Conservation (phyloP, 2,329 filamentous ascomycete species). For the Podosphaera leucotricha region DNA sequence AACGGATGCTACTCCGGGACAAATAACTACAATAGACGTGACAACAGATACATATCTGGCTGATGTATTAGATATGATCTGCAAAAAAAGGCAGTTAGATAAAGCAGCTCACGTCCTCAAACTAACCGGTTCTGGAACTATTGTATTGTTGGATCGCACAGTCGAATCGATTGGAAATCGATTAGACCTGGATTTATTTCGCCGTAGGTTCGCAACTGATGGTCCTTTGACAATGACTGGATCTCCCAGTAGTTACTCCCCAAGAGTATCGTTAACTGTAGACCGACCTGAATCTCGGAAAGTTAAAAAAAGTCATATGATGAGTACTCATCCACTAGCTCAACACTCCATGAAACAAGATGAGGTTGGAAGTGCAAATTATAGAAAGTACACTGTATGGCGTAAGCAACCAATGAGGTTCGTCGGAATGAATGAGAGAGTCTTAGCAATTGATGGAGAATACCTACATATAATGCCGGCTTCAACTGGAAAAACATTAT, state of each 20-base stretch:
- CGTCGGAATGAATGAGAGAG: constrained; percentile 49
- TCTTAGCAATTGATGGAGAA: constrained; percentile 61
- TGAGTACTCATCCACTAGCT: constrained; percentile 41
- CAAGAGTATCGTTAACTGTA: constrained; percentile 31
- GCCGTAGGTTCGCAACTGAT: constrained; percentile 53
- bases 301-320: constrained; percentile 28
- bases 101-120: constrained; percentile 61
- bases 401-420: constrained; percentile 67
- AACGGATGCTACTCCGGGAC: constrained; percentile 46
- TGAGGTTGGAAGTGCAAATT: constrained; percentile 31
- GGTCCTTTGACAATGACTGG: constrained; percentile 43
- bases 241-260: constrained; percentile 42
- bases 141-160: constrained; percentile 53
- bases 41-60: constrained; percentile 67
- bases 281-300: constrained; percentile 21
- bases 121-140: constrained; percentile 47
- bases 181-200: constrained; percentile 50
- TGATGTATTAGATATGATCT: constrained; percentile 58
- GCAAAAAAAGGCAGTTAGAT: constrained; percentile 54
- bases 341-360: constrained; percentile 37
- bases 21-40: constrained; percentile 49
- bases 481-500: constrained; percentile 38
- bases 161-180: constrained; percentile 58
- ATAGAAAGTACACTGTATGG: constrained; percentile 59
- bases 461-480: constrained; percentile 69